Evolutionary conservation across 495 filamentous ascomycete genomes (phyloP).

Genomic region (Trichoderma orchidacearum): DNA sequence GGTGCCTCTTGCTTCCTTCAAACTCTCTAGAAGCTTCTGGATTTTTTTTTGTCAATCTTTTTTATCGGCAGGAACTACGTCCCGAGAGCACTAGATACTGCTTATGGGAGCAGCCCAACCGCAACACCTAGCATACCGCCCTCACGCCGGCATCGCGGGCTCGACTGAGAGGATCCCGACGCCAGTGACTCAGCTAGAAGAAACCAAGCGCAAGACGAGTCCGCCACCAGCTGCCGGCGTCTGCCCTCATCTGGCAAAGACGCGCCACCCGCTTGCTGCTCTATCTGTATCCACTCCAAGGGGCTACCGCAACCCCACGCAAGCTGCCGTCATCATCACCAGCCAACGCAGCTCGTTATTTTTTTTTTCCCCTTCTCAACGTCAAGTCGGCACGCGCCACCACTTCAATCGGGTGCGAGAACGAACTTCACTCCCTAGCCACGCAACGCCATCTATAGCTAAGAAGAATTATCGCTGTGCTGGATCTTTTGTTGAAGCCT

Average conservation of each 20-base stretch:
- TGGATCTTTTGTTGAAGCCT: background rate
- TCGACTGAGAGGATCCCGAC: too few species aligned
- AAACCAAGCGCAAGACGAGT: background rate
- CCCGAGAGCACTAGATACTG: too few species aligned
- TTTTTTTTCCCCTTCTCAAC: background rate
- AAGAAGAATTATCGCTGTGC: background rate
- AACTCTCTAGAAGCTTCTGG: too few species aligned
- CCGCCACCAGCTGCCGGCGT: background rate
- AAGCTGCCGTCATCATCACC: constrained; percentile 1
- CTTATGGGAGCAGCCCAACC: too few species aligned
- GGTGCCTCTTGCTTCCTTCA: too few species aligned
- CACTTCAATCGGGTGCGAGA: background rate
- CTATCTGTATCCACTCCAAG: background rate
- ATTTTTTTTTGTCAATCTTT: too few species aligned
- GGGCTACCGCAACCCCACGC: background rate
- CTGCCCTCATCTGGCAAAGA: background rate
- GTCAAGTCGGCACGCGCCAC: background rate
- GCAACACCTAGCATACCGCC: too few species aligned
- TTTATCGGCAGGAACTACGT: too few species aligned
- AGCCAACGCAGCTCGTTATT: background rate
- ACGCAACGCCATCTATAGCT: background rate
- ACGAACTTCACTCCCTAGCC: background rate
- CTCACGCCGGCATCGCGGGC: too few species aligned
- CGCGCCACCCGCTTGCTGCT: background rate
- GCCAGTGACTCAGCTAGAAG: background rate